Evolutionary conservation across 2,329 filamentous ascomycete species (phyloP), one percentile per base, ranked within the genome.

Genomic region (Fusarium buharicum): DNA sequence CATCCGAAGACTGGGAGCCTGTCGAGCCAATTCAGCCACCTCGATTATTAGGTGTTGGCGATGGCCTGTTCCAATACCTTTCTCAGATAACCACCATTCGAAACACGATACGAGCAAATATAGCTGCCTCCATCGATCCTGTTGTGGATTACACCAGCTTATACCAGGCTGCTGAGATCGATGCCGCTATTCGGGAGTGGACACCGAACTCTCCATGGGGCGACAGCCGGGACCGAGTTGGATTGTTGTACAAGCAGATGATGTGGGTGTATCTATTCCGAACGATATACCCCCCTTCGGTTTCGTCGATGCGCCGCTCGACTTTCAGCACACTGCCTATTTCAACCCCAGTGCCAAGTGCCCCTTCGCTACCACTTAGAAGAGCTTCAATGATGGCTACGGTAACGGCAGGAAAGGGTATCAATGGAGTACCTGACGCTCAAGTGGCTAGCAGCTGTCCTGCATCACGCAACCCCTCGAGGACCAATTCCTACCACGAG

Each of bases 21-120:
- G 62, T 75, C 34, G 64, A 75, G 1, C 71, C 76, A 3, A 79
- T 83, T 24, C 75, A 82, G 16, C 77, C 80, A 0, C 79, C 83
- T 6, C 81, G 84, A n/a, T 81, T 96, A 5, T 81, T 96, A 6
- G 93, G 93, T 18, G 89, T 96, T 22, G 87, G 90, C 36, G 92
- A 97, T 69, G 91, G 91, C 1, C 80, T 97, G 2, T 93, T 96
- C 72, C 83, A 85, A 30, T 88, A 90, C 71, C 87, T 97, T 27
- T 89, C 89, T 8, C 86, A 91, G 69, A 94, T 96, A 58, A 92
- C 91, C 2, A 84, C 85, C 12, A 84, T 97, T 33, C 85, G 92
- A 37, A 90, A 93, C 73, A 82, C 82, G 3, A 90, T 96, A 59
- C 86, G 93, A 6, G 79, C 81, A 28, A 87, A 91, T 47, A 88